Conservation (phyloP, 2,329 filamentous ascomycete species). For the Sclerotinia nivalis region DNA sequence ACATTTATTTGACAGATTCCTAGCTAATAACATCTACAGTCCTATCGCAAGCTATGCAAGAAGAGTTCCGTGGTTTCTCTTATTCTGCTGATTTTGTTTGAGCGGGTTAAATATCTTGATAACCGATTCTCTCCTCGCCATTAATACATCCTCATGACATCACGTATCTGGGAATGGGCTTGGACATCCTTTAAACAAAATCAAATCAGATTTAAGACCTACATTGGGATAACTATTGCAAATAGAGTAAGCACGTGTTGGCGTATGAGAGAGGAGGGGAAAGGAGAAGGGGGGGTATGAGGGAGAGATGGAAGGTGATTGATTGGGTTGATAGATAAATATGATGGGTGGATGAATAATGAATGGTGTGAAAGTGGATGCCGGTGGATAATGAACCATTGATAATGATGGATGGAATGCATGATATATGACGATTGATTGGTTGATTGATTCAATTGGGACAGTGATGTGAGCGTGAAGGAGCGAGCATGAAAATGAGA, state of each 20-base stretch:
- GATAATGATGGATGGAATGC: slow-evolving; percentile 17
- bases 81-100: slow-evolving; percentile 55
- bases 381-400: slow-evolving; percentile 10
- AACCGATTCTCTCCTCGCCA: not conserved
- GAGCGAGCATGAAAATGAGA: not conserved
- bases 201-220: not conserved
- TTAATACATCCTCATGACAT: not conserved
- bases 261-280: not conserved
- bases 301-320: not conserved
- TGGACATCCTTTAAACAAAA: not conserved
- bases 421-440: slow-evolving; percentile 17
- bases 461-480: not conserved
- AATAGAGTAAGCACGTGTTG: not conserved
- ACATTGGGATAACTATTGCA: not conserved
- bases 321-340: slow-evolving; percentile 6
- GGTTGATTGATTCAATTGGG: not conserved
- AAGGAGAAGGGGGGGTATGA: not conserved
- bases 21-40: slow-evolving; percentile 54
- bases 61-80: slow-evolving; percentile 98
- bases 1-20: not conserved
- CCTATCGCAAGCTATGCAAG: slow-evolving; percentile 96
- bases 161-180: not conserved
- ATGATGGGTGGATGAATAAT: not conserved
- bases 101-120: slow-evolving; percentile 18
- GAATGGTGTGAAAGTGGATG: not conserved